These are phyloP conservation scores for Eremothecium sinecaudum DNA, from an alignment of 1,139 yeast genomes.

Conservation along the genomic window DNA sequence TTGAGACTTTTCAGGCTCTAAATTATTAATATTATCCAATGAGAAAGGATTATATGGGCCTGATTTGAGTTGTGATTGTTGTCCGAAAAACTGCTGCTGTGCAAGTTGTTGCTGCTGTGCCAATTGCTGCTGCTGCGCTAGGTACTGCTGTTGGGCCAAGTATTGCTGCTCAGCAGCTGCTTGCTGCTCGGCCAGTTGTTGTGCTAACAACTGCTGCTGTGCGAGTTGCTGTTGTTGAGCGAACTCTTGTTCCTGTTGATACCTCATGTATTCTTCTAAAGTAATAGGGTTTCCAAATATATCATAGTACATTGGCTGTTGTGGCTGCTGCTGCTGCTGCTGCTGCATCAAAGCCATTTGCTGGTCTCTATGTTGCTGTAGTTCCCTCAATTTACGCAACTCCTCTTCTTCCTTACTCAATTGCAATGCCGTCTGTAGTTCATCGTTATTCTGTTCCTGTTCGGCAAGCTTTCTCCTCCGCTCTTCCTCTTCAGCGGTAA, in stretches of 20 bases:
- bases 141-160: constrained; percentile 30
- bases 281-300: constrained; percentile 74
- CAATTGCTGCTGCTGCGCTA: constrained; percentile 25
- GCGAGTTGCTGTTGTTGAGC: constrained; percentile 30
- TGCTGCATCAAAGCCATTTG: constrained; percentile 34
- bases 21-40: constrained; percentile 28
- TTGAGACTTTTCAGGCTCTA: not conserved
- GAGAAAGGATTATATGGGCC: constrained; percentile 94
- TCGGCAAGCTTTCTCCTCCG: constrained; percentile 37
- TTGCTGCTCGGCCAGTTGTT: constrained; percentile 17
- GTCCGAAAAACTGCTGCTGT: constrained; percentile 15
- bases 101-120: constrained; percentile 19
- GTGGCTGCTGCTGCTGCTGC: constrained; percentile 36
- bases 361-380: constrained; percentile 42
- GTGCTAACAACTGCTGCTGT: constrained; percentile 24
- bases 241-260: constrained; percentile 37
- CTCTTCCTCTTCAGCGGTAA: constrained; percentile 84
- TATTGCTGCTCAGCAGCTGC: constrained; percentile 38
- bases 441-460: constrained; percentile 47
- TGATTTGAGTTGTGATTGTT: constrained; percentile 52
- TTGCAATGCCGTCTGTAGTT: constrained; percentile 70
- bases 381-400: constrained; percentile 45
- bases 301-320: constrained; percentile 41
- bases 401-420: constrained; percentile 86
- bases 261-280: constrained; percentile 33